Evolutionary conservation across 2,329 filamentous ascomycete species (phyloP).

Genomic region (Clonostachys byssicola): DNA sequence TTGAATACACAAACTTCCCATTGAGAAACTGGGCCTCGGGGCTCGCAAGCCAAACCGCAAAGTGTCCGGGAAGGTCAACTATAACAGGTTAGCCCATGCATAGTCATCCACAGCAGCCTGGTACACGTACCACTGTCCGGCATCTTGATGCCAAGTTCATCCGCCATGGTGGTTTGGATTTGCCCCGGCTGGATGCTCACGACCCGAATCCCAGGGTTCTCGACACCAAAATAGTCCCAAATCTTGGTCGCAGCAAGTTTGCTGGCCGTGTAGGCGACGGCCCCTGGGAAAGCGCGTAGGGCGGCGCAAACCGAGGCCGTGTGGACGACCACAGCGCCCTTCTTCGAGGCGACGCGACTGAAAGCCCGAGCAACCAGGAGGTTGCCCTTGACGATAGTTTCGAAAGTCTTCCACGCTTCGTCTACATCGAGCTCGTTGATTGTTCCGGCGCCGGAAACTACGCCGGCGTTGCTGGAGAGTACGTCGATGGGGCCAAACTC

Average conservation of each 20-base stretch:
- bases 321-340: background rate
- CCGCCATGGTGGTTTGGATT: background rate
- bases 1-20: background rate
- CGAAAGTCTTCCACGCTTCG: conserved; percentile 6
- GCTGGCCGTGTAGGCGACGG: background rate
- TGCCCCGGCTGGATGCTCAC: background rate
- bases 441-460: background rate
- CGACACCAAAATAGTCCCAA: background rate
- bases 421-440: conserved; percentile 6
- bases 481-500: conserved; percentile 15
- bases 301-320: background rate
- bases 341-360: background rate
- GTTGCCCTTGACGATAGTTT: conserved; percentile 7
- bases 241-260: background rate
- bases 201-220: background rate
- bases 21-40: conserved; percentile 1
- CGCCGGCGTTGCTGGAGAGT: background rate
- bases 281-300: background rate
- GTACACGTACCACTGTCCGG: no score
- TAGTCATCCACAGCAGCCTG: no score
- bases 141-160: background rate
- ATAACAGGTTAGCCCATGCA: background rate
- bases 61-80: conserved; percentile 11
- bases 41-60: conserved; percentile 10
- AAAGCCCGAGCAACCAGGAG: conserved; percentile 4